Evolutionary conservation across 2,329 filamentous ascomycete species (phyloP).

Genomic region (Tolypocladium nubicola): DNA sequence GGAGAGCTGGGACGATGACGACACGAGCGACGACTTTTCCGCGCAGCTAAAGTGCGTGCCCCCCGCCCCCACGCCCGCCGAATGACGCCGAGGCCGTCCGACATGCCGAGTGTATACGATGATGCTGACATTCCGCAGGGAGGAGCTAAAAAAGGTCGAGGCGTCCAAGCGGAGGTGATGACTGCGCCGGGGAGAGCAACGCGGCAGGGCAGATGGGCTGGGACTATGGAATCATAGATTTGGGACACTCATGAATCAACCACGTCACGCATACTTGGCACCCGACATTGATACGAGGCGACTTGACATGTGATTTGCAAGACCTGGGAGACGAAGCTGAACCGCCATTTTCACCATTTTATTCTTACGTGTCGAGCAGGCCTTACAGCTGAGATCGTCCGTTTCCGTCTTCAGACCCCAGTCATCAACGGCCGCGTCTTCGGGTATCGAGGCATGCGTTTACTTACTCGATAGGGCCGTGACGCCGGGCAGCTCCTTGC

Average conservation of each 20-base stretch:
- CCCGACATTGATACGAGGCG: not conserved
- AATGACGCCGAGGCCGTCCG: not conserved
- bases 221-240: not conserved
- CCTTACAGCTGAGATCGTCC: not conserved
- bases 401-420: not conserved
- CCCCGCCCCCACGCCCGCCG: not conserved
- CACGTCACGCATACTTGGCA: not conserved
- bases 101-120: not conserved
- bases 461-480: conserved; percentile 75
- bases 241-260: not conserved
- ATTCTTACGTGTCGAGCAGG: not conserved
- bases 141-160: conserved; percentile 93
- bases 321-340: not conserved
- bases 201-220: conserved; percentile 10
- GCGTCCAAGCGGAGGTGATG: conserved; percentile 52
- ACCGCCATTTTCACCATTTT: not conserved
- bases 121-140: conserved; percentile 36
- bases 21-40: conserved; percentile 93
- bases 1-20: conserved; percentile 99
- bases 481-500: conserved; percentile 94
- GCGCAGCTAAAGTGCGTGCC: conserved; percentile 74
- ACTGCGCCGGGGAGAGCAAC: conserved; percentile 7
- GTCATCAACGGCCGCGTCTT: not conserved
- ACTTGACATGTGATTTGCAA: not conserved
- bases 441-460: conserved; percentile 12